A percentile compares a stretch with the other conserved stretches of the same genome.
Conservation (phyloP, 164 flowering plant species). For the Vitis rotundifolia region DNA sequence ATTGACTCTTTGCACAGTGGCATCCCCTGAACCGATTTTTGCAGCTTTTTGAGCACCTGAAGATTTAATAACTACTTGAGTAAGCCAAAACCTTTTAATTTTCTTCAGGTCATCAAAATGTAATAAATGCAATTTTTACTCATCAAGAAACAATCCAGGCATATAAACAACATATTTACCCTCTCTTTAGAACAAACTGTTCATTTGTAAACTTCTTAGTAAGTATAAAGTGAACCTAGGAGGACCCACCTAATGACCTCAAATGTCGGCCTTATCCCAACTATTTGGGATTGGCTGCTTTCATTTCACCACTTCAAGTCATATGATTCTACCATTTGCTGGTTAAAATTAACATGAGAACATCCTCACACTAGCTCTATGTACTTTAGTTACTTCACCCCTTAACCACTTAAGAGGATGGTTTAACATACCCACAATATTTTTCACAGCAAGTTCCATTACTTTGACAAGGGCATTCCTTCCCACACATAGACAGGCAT, state of each 20-base stretch:
- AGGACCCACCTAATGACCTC: background rate
- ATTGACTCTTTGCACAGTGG: constrained; percentile 98
- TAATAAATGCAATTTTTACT: background rate
- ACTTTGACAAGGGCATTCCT: constrained; percentile 79
- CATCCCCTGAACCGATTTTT: constrained; percentile 96
- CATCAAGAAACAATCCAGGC: background rate
- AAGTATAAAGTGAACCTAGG: background rate
- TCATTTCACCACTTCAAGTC: background rate
- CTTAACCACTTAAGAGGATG: background rate
- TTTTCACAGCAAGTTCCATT: constrained; percentile 97
- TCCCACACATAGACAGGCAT: constrained; percentile 80
- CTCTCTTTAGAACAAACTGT: background rate
- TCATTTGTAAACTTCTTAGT: background rate
- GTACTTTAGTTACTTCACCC: background rate
- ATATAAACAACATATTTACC: background rate
- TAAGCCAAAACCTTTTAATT: background rate
- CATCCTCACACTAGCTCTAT: background rate
- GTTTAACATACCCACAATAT: constrained; percentile 87
- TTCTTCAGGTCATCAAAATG: background rate
- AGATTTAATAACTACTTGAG: background rate
- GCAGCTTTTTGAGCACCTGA: constrained; percentile 95
- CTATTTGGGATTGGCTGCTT: background rate
- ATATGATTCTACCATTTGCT: background rate
- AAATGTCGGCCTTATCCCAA: background rate
- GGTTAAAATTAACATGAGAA: background rate